Evolutionary conservation across 805 yeast genomes (phyloP).

Genomic region (Yamadazyma ubonensis): DNA sequence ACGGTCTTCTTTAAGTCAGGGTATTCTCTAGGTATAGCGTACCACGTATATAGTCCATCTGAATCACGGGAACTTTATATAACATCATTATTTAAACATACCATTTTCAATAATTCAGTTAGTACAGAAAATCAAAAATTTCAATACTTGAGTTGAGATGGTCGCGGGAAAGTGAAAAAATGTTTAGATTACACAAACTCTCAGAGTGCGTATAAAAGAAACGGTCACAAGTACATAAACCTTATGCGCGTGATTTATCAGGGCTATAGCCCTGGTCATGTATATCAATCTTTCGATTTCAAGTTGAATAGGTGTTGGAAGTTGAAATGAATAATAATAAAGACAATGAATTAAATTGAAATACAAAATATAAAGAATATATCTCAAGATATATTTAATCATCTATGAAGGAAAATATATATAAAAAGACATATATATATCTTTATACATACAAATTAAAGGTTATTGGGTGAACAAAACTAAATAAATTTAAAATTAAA

Average conservation of each 20-base stretch:
- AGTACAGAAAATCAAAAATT: conserved; percentile 9
- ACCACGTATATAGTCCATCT: no score
- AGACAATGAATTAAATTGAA: background rate
- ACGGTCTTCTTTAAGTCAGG: no score
- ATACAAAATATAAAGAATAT: background rate
- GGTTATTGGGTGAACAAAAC: conserved; percentile 1
- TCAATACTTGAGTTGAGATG: conserved; percentile 8
- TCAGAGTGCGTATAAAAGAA: background rate
- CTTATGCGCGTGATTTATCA: background rate
- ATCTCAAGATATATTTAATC: background rate
- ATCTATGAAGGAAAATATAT: background rate
- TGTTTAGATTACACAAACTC: conserved; percentile 7
- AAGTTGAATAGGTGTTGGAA: background rate
- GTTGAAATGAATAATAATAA: background rate
- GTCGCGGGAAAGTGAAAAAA: conserved; percentile 5
- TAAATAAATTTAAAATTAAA: conserved; percentile 1
- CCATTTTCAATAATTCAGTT: conserved; percentile 17
- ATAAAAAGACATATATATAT: conserved; percentile 2
- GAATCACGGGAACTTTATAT: no score
- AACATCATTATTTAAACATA: conserved; percentile 11
- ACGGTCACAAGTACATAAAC: conserved; percentile 1
- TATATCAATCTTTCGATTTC: background rate
- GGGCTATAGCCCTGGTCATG: conserved; percentile 7
- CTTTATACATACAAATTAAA: conserved; percentile 2
- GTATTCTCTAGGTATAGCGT: no score